Conservation (phyloP, 2,329 filamentous ascomycete genomes). For the Colletotrichum caudatum region DNA sequence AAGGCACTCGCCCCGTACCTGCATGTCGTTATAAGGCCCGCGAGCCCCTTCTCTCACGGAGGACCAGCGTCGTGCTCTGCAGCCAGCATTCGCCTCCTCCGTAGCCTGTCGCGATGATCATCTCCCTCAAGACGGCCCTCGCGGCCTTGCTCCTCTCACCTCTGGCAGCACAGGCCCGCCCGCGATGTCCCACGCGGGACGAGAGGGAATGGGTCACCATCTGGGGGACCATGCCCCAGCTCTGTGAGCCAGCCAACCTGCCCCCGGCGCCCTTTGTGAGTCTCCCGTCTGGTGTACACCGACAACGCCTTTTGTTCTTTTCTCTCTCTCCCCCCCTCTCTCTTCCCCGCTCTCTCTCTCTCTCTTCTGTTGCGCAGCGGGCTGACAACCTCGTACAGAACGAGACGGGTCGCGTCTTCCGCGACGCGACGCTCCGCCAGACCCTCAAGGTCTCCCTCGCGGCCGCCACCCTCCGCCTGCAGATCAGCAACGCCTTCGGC, state of each 20-base stretch:
- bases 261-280: slow-evolving; percentile 67
- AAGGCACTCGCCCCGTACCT: background rate
- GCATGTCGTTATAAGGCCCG: background rate
- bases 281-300: slow-evolving; percentile 21
- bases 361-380: background rate
- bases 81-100: slow-evolving; percentile 6
- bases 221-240: slow-evolving; percentile 73
- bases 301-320: background rate
- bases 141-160: slow-evolving; percentile 31
- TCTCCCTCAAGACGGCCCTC: slow-evolving; percentile 38
- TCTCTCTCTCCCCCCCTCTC: background rate
- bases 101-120: slow-evolving; percentile 12
- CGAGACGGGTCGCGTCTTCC: slow-evolving; percentile 63
- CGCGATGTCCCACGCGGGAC: slow-evolving; percentile 30
- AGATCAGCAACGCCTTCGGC: slow-evolving; percentile 73
- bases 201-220: slow-evolving; percentile 68
- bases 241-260: slow-evolving; percentile 70
- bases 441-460: slow-evolving; percentile 68
- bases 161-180: slow-evolving; percentile 21
- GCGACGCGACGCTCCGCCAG: slow-evolving; percentile 71
- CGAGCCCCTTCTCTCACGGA: background rate
- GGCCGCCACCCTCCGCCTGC: slow-evolving; percentile 66
- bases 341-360: background rate
- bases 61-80: background rate
- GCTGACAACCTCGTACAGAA: slow-evolving; percentile 57